Percentiles rank a stretch among this genome's conserved stretches.
These are phyloP conservation scores for Leccinum colubrinum DNA, from an alignment of 1,284 basidiomycete species.

Conservation along the genomic window DNA sequence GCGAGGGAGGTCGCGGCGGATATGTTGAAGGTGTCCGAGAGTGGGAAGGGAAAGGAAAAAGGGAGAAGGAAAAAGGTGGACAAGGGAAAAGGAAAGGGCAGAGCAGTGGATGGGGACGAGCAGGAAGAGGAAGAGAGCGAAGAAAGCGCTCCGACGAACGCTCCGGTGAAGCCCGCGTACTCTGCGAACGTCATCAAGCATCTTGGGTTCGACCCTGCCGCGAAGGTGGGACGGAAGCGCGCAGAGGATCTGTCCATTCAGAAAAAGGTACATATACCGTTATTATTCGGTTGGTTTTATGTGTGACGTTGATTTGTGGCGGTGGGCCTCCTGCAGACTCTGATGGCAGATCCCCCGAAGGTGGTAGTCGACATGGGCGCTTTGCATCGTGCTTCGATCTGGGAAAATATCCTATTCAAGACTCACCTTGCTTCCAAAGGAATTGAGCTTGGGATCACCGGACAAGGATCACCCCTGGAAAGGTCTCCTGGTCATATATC, in stretches of 20 bases:
- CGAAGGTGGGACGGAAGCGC: conserved; percentile 46
- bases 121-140: conserved; percentile 20
- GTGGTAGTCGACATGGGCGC: conserved; percentile 77
- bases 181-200: conserved; percentile 62
- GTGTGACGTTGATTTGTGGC: conserved; percentile 33
- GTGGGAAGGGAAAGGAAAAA: conserved; percentile 11
- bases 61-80: conserved; percentile 25
- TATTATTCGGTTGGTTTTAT: not conserved
- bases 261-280: conserved; percentile 47
- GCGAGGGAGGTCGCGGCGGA: conserved; percentile 47
- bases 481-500: conserved; percentile 43
- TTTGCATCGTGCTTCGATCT: conserved; percentile 81
- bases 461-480: conserved; percentile 42
- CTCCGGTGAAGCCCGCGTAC: conserved; percentile 46
- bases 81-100: conserved; percentile 19
- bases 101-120: not conserved
- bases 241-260: conserved; percentile 41
- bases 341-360: conserved; percentile 67
- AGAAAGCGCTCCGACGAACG: conserved; percentile 14
- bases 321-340: conserved; percentile 71
- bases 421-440: conserved; percentile 53
- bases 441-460: conserved; percentile 41
- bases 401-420: conserved; percentile 86
- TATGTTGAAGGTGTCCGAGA: conserved; percentile 18
- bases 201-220: conserved; percentile 72